phyloP scores from a whole-genome alignment of 2,329 filamentous ascomycete species.

The Grosmannia huntii region DNA sequence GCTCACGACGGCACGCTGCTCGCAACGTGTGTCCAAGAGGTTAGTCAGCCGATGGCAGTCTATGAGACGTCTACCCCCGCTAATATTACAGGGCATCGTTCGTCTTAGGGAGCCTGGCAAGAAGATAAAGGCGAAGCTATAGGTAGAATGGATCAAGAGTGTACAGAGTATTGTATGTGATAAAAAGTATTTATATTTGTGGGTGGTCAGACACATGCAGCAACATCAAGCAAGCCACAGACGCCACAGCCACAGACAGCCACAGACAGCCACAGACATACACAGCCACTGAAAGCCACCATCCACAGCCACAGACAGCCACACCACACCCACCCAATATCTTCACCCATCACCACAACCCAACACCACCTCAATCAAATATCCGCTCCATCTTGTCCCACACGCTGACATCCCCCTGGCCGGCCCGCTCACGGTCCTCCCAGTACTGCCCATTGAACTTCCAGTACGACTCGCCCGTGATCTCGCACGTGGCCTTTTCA shows the following conservation, averaged over 20 bases:
- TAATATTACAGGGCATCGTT: conserved; percentile 1
- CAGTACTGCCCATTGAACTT: conserved; percentile 82
- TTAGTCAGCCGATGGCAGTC: conserved; percentile 24
- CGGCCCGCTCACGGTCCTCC: conserved; percentile 56
- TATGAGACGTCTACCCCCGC: too few species aligned
- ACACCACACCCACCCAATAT: too few species aligned
- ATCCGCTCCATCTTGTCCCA: conserved; percentile 71
- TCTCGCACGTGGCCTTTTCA: conserved; percentile 52
- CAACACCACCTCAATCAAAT: conserved; percentile 22
- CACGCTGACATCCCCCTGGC: conserved; percentile 39
- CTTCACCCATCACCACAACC: background rate
- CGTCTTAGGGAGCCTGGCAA: background rate
- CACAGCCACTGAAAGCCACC: too few species aligned
- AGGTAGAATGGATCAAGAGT: too few species aligned
- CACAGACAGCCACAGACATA: too few species aligned
- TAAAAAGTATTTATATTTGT: too few species aligned
- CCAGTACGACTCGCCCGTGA: conserved; percentile 87
- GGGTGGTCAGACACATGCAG: too few species aligned
- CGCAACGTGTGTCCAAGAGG: conserved; percentile 73
- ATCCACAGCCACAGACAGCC: too few species aligned
- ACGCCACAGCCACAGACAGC: too few species aligned
- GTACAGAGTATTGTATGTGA: too few species aligned
- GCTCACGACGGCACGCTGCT: conserved; percentile 57
- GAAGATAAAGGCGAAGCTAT: too few species aligned
- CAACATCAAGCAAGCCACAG: too few species aligned